A percentile compares a stretch with the other conserved stretches of the same genome.
Evolutionary conservation across 75 land plant species (phyloP).

Genomic region (Picea glauca): DNA sequence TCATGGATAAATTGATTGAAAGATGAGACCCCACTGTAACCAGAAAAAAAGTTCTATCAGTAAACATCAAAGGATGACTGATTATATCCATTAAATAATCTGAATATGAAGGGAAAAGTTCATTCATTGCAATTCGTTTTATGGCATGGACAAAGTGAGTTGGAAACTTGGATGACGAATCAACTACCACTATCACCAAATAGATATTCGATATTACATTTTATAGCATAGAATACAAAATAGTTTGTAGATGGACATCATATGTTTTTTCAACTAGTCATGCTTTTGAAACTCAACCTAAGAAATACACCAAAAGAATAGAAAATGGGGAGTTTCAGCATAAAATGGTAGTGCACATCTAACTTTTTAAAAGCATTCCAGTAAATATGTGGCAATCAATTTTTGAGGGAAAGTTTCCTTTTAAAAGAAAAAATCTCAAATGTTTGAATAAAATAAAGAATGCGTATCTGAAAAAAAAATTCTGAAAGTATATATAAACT

Average conservation of each 20-base stretch:
- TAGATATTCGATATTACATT: background rate
- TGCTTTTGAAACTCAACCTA: background rate
- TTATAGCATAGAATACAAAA: background rate
- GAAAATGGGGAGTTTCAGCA: background rate
- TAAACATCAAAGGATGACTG: background rate
- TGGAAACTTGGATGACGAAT: too few species aligned
- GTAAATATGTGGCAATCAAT: background rate
- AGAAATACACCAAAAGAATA: background rate
- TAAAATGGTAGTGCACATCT: background rate
- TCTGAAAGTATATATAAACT: background rate
- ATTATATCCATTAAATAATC: background rate
- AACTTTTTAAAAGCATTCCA: background rate
- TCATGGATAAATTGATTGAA: conserved; percentile 95
- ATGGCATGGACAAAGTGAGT: too few species aligned
- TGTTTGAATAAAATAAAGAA: background rate
- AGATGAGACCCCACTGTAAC: conserved; percentile 94
- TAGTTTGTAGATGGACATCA: background rate
- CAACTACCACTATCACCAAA: background rate
- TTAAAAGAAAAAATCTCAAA: background rate
- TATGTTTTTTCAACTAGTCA: background rate
- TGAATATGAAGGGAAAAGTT: background rate
- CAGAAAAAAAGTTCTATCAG: conserved; percentile 14
- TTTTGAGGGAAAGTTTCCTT: background rate
- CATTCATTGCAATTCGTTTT: too few species aligned
- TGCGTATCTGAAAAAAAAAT: background rate